Conservation (phyloP, 345 rosid genomes). For the Rhodamnia rubescens region DNA sequence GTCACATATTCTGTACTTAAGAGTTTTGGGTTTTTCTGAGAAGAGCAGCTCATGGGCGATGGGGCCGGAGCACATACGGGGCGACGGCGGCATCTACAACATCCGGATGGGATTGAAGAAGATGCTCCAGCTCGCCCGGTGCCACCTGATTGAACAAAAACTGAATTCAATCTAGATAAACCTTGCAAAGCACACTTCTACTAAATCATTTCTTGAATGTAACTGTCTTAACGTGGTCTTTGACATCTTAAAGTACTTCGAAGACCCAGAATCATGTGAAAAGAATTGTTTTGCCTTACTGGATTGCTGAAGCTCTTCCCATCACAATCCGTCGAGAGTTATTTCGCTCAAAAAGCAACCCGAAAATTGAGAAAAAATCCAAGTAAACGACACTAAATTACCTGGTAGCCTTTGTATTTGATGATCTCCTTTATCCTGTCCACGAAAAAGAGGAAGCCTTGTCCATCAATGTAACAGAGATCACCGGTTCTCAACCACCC, state of each 20-base stretch:
- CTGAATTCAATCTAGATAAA: neutral
- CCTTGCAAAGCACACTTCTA: neutral
- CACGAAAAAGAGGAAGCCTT: conserved; percentile 48
- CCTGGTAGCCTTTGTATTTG: conserved; percentile 66
- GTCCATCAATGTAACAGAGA: conserved; percentile 42
- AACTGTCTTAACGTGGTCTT: neutral
- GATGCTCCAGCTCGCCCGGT: conserved; percentile 50
- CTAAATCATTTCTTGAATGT: neutral
- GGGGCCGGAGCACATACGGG: conserved; percentile 18
- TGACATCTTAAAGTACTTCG: neutral
- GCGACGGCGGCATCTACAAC: conserved; percentile 44
- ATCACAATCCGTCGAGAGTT: neutral
- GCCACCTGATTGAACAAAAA: conserved; percentile 24
- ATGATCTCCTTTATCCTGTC: conserved; percentile 56
- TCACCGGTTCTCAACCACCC: conserved; percentile 69
- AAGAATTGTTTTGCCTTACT: neutral
- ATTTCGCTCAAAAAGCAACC: neutral
- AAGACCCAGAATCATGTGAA: neutral
- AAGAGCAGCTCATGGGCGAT: neutral
- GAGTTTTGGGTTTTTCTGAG: neutral
- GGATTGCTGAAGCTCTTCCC: neutral
- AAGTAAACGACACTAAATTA: neutral
- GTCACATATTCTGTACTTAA: neutral
- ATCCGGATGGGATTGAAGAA: conserved; percentile 40
- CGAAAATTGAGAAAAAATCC: neutral